Base-by-base conservation (phyloP, 306 rosid species). In the Pachyrhizus erosus region DNA sequence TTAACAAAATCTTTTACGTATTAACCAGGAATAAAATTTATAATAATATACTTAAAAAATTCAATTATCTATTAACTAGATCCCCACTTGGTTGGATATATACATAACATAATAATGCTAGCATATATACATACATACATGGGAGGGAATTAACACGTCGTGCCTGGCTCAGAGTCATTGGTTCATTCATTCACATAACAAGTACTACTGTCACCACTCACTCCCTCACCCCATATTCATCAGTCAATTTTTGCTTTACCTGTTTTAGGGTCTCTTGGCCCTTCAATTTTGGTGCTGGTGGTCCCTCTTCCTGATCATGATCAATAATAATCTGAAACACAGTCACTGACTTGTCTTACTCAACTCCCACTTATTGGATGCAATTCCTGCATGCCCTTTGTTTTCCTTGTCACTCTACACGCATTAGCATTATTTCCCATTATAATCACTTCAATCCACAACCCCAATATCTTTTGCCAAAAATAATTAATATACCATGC, bases 361-460 rank as follows among this genome's bases (percentile, higher is more conserved):
- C 90, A 84, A 87, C 90, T 82, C 62, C 88, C 88, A 84, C 88
- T 87, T 61, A 61, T 54, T 70, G 46, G 49, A 79, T 69, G 58
- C 62, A 78, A 75, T 54, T 20, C 61, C 82, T 76, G 78, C 34
- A 0, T 43, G 33, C 11, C 27, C 39, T 31, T 54, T 77, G 29
- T 70, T 68, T 69, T 24, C 73, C 33, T 37, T 43, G 9, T 70
- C 72, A 58, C 37, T 76, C 79, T 46, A 70, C 55, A 20, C n/a
- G 62, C 73, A 66, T 79, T 21, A 9, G 5, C 15, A 8, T 26
- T 60, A 55, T 84, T 75, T 67, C 75, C 75, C 48, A 68, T 75
- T 80, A 48, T 68, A 34, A 57, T 26, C 78, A 54, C 52, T 73
- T 79, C 81, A 79, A 12, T 80, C 46, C 58, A n/a, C 27, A 7